These are phyloP conservation scores for Monosporascus sp. DNA, from an alignment of 2,329 filamentous ascomycete genomes.

Conservation along the genomic window DNA sequence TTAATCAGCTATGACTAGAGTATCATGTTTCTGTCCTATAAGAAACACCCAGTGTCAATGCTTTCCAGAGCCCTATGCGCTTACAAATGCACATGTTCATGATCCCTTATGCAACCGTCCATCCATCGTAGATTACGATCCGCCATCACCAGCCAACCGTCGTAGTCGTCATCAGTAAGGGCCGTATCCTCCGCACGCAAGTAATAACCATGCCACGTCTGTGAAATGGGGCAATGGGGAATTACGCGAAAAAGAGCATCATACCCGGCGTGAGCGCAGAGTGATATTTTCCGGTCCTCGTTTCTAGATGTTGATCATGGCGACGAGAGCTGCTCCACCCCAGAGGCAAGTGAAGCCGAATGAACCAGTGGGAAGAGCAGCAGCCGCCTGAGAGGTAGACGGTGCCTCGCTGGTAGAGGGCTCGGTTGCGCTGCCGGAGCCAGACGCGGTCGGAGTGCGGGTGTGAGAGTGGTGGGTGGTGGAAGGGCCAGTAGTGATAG, in stretches of 20 bases:
- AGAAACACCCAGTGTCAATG: not conserved
- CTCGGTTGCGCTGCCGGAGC: not conserved
- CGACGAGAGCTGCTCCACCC: constrained; percentile 13
- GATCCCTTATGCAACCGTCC: not conserved
- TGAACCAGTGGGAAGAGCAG: constrained; percentile 6
- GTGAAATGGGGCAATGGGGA: not conserved
- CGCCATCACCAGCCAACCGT: not conserved
- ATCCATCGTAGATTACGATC: not conserved
- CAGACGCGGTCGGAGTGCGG: not conserved
- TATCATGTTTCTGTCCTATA: not conserved
- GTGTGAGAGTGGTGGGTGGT: constrained; percentile 1
- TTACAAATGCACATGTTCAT: not conserved
- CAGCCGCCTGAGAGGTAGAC: constrained; percentile 1
- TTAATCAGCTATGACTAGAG: not conserved
- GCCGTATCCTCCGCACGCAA: not conserved
- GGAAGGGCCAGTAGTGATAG: constrained; percentile 1
- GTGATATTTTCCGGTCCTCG: too few relatives aligned
- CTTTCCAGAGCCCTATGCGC: not conserved
- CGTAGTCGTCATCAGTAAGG: not conserved
- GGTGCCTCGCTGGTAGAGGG: not conserved
- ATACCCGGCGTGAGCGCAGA: too few relatives aligned
- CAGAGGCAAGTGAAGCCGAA: constrained; percentile 11
- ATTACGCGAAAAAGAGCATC: not conserved
- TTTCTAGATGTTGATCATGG: constrained; percentile 13
- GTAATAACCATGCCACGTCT: not conserved